Percentiles rank a stretch among this genome's conserved stretches.
These are phyloP conservation scores for Ilex aquifolium DNA, from an alignment of 257 asterid genomes.

Conservation along the genomic window DNA sequence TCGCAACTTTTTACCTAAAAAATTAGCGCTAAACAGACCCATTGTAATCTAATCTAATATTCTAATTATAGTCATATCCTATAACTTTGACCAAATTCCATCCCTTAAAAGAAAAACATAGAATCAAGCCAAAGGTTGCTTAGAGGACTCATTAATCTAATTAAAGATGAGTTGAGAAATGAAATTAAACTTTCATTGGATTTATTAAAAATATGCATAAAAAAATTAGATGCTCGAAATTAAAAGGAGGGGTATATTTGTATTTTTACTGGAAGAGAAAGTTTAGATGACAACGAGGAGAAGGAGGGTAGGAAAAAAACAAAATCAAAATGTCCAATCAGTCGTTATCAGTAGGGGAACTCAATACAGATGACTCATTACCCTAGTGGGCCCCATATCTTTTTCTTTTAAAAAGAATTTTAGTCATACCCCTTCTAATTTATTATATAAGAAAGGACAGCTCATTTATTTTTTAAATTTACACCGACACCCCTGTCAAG, in stretches of 20 bases:
- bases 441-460: too few relatives aligned
- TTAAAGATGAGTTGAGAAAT: not conserved
- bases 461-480: too few relatives aligned
- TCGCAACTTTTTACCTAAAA: too few relatives aligned
- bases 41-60: too few relatives aligned
- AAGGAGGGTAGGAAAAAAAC: not conserved
- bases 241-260: not conserved
- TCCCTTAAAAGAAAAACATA: not conserved
- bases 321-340: not conserved
- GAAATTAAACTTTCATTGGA: too few relatives aligned
- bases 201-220: too few relatives aligned
- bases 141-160: not conserved
- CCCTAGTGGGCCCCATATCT: not conserved
- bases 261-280: not conserved
- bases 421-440: too few relatives aligned
- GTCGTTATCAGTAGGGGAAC: not conserved
- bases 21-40: too few relatives aligned
- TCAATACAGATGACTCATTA: not conserved
- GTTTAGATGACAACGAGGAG: not conserved
- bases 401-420: too few relatives aligned
- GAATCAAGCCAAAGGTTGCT: not conserved
- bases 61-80: too few relatives aligned
- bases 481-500: too few relatives aligned
- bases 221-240: not conserved
- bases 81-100: not conserved